These are phyloP conservation scores for Beauveria rudraprayagi DNA, from an alignment of 2,329 filamentous ascomycete species.

Conservation along the genomic window DNA sequence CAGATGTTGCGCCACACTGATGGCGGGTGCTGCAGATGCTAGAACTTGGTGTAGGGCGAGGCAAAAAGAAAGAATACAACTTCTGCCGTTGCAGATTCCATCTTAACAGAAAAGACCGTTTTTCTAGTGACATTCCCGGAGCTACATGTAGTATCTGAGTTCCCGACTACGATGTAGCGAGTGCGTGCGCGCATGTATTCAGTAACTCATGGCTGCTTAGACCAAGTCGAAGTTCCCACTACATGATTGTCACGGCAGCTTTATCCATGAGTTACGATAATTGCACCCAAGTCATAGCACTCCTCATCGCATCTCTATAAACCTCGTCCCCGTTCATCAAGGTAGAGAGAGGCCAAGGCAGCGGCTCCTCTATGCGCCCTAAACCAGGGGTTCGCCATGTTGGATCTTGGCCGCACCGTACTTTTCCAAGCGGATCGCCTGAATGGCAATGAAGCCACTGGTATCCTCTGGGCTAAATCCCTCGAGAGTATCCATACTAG, in stretches of 20 bases:
- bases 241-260: slow-evolving; percentile 4
- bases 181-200: not conserved
- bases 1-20: too few species aligned
- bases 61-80: too few species aligned
- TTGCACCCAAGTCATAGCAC: slow-evolving; percentile 7
- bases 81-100: too few species aligned
- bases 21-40: too few species aligned
- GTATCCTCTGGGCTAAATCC: slow-evolving; percentile 64
- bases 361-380: not conserved
- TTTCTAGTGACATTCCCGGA: too few species aligned
- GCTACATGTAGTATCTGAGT: not conserved
- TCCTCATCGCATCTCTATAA: slow-evolving; percentile 4
- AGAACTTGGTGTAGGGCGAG: too few species aligned
- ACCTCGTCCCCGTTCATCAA: slow-evolving; percentile 7
- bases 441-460: slow-evolving; percentile 56
- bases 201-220: slow-evolving; percentile 7
- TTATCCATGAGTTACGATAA: not conserved
- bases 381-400: slow-evolving; percentile 30
- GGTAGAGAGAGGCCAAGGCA: slow-evolving; percentile 1
- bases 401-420: slow-evolving; percentile 25
- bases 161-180: not conserved
- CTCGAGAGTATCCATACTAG: slow-evolving; percentile 45
- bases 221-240: slow-evolving; percentile 3
- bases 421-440: slow-evolving; percentile 57
- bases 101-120: too few species aligned